phyloP scores from a whole-genome alignment of 1,284 basidiomycete genomes.

The Rhodotorula mucilaginosa region DNA sequence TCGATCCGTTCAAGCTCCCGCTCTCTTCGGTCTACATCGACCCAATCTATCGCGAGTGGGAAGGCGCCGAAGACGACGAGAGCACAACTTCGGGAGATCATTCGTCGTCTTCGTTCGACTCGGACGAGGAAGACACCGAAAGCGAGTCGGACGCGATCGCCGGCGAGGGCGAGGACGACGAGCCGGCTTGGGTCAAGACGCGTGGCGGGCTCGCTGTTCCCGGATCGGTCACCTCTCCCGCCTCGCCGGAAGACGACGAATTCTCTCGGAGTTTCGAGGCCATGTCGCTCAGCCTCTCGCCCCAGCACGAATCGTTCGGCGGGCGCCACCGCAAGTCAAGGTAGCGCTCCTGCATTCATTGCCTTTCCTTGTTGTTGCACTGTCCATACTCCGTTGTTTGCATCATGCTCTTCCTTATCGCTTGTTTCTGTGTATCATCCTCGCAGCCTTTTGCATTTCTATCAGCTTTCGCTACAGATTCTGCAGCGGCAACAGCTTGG shows the following conservation, averaged over 20 bases:
- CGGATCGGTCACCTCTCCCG: conserved; percentile 5
- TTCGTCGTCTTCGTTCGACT: conserved; percentile 42
- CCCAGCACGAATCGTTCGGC: conserved; percentile 25
- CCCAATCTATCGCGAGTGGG: conserved; percentile 57
- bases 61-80: conserved; percentile 51
- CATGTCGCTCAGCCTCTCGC: conserved; percentile 28
- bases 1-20: conserved; percentile 92
- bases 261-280: conserved; percentile 36
- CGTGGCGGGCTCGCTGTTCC: conserved; percentile 34
- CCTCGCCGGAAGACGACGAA: conserved; percentile 32
- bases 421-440: background rate
- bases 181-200: conserved; percentile 15
- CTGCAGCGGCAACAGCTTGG: conserved; percentile 44
- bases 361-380: background rate
- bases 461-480: conserved; percentile 35
- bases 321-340: conserved; percentile 10
- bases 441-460: background rate
- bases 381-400: no score
- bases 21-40: conserved; percentile 54
- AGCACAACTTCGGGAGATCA: conserved; percentile 33
- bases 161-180: conserved; percentile 40
- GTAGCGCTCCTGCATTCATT: background rate
- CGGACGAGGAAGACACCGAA: conserved; percentile 38
- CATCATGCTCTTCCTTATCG: background rate
- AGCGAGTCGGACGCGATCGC: conserved; percentile 34